Conservation (phyloP, 2,329 filamentous ascomycete genomes). For the Talaromyces amestolkiae region DNA sequence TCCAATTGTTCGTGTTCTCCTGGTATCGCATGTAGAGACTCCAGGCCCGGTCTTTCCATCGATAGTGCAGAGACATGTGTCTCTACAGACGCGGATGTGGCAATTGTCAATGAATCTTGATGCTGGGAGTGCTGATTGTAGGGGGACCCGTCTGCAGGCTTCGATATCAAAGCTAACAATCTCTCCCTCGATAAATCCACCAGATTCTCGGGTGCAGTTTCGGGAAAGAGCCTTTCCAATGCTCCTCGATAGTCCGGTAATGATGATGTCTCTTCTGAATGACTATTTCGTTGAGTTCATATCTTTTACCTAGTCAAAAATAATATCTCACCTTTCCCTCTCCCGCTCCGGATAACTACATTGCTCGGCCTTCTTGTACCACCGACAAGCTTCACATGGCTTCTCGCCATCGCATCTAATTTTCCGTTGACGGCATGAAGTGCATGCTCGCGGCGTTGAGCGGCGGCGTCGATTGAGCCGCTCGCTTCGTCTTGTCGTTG, state of each 20-base stretch:
- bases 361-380: constrained; percentile 73
- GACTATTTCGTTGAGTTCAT: constrained; percentile 24
- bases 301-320: neutral
- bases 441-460: constrained; percentile 15
- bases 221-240: constrained; percentile 62
- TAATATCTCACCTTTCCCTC: constrained; percentile 3
- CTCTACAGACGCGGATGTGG: constrained; percentile 51
- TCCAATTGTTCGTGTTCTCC: constrained; percentile 19
- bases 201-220: constrained; percentile 52
- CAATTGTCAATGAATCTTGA: constrained; percentile 48
- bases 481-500: neutral
- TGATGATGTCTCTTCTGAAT: constrained; percentile 59
- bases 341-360: constrained; percentile 77
- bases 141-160: neutral
- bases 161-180: neutral
- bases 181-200: constrained; percentile 41
- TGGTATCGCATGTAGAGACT: constrained; percentile 68
- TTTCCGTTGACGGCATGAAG: constrained; percentile 68
- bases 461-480: neutral
- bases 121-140: neutral
- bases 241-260: constrained; percentile 63
- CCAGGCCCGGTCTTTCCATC: constrained; percentile 54
- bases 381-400: constrained; percentile 78
- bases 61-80: constrained; percentile 39
- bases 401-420: constrained; percentile 80